Evolutionary conservation across 73 alveolate species (phyloP).

Genomic region (Blepharisma japonicum): DNA sequence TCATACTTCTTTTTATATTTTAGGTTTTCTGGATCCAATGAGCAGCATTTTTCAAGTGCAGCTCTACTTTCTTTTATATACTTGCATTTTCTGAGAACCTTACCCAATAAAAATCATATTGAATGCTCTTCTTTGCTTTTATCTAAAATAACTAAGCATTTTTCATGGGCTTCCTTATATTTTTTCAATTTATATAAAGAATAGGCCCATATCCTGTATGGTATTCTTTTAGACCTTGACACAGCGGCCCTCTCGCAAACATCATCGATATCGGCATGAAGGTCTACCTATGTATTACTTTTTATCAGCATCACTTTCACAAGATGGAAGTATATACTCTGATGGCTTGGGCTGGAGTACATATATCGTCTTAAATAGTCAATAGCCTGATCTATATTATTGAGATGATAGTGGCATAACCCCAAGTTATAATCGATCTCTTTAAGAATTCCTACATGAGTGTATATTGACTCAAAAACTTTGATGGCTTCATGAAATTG

Average conservation of each 20-base stretch:
- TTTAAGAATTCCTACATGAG: neutral
- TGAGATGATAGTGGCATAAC: constrained; percentile 15
- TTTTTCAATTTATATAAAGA: neutral
- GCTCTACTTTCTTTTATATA: neutral
- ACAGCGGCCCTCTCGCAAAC: neutral
- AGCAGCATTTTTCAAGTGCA: too few relatives aligned
- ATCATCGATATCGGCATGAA: neutral
- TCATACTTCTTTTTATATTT: too few relatives aligned
- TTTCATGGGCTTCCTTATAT: neutral
- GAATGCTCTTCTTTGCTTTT: neutral
- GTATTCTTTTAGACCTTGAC: neutral
- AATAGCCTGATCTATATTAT: neutral
- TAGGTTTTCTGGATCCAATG: too few relatives aligned
- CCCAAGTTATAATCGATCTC: neutral
- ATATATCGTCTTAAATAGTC: neutral
- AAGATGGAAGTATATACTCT: neutral
- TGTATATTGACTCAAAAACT: neutral
- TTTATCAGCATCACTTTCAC: neutral
- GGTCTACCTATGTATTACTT: neutral
- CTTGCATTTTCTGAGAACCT: neutral
- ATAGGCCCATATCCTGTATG: neutral
- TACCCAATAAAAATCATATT: neutral
- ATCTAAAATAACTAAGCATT: neutral
- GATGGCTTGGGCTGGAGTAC: neutral
- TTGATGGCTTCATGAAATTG: neutral